Base-by-base conservation (phyloP, 345 rosid species). In the Durio zibethinus region DNA sequence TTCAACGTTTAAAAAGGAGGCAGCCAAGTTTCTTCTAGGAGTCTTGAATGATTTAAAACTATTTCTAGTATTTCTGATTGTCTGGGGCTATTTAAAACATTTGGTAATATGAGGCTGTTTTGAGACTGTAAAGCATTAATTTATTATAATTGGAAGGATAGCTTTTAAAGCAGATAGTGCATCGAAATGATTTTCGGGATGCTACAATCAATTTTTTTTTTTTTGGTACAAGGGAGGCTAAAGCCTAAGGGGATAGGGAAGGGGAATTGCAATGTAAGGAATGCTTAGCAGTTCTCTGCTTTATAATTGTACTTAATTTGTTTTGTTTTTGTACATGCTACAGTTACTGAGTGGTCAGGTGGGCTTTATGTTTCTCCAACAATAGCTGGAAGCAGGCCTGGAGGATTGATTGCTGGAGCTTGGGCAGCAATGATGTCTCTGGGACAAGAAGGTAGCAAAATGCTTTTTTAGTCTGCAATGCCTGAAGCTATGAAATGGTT, bases 301-400 rank as follows among this genome's bases (percentile, higher is more conserved):
- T 60, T 61, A 77, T 78, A 60, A 47, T 60, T 33, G 8, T 71
- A 77, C 74, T 76, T 50, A 53, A 62, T 21, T 60, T 74, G 29
- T 70, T 80, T 33, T 62, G 40, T 67, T 76, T 21, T 69, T 80
- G 52, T 20, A 47, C 35, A 81, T 81, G 76, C 54, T 79, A 82
- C 88, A 92, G 99, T 95, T 77, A 90, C 97, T 14, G 99, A 92
- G 85, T 96, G 99, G 97, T 89, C 98, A 45, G 99, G 97, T 78
- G 97, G 99, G 77, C 88, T 96, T 29, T 96, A 92, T 80, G 83
- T 96, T 47, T 93, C 97, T 71, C 99, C 97, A 74, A 93, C 97
- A 36, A 83, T 90, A 57, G 98, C 99, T 72, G 97, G 99, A 83
- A 96, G 99, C 84, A 85, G 97, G 82, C 99, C 99, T 61, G 97